Conservation (phyloP, 495 filamentous ascomycete genomes). For the Apiosordaria backusii region DNA sequence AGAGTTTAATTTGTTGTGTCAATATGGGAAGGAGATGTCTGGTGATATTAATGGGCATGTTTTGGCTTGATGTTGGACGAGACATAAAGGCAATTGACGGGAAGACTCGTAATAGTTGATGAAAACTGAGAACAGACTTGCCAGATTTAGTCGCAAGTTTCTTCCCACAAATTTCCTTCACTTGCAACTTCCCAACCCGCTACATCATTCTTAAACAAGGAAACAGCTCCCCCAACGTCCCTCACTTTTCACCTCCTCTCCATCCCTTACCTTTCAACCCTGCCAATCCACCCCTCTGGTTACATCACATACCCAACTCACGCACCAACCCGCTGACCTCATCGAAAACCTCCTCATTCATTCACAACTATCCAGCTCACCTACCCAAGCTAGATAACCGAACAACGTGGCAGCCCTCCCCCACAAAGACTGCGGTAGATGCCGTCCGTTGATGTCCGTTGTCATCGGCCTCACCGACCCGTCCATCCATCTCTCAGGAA, state of each 20-base stretch:
- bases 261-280: too few relatives aligned
- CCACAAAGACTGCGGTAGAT: background rate
- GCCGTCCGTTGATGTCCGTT: background rate
- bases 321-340: background rate
- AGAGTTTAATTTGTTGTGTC: too few relatives aligned
- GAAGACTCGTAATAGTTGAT: background rate
- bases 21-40: too few relatives aligned
- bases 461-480: background rate
- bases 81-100: too few relatives aligned
- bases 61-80: background rate
- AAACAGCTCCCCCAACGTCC: background rate
- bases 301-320: background rate
- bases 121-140: too few relatives aligned
- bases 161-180: background rate
- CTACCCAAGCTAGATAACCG: background rate
- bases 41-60: too few relatives aligned
- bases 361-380: background rate
- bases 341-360: background rate
- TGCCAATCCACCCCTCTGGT: too few relatives aligned
- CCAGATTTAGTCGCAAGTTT: background rate
- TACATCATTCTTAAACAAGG: background rate
- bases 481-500: background rate
- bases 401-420: background rate
- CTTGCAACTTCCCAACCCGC: background rate
- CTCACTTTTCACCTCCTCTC: background rate